phyloP scores from a whole-genome alignment of 1,284 basidiomycete species.

The Leccinum fallax region DNA sequence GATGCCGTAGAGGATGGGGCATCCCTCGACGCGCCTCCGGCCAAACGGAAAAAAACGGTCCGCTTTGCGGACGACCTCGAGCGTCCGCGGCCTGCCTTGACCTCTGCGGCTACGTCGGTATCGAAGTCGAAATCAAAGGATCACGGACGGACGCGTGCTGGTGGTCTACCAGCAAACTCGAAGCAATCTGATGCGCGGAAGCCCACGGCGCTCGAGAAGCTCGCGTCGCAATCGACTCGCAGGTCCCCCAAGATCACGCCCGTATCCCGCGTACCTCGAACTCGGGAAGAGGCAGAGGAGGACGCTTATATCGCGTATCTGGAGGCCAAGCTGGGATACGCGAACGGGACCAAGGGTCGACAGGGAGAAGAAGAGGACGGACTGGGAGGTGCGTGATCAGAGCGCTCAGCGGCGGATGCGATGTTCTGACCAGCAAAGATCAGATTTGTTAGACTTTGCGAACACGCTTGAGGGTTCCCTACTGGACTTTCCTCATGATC shows the following conservation, averaged over 20 bases:
- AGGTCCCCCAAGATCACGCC: conserved; percentile 18
- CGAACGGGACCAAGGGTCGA: conserved; percentile 38
- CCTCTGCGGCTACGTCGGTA: background rate
- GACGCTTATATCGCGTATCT: conserved; percentile 79
- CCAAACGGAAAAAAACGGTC: conserved; percentile 46
- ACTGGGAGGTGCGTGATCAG: conserved; percentile 51
- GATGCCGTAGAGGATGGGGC: conserved; percentile 36
- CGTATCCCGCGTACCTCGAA: conserved; percentile 27
- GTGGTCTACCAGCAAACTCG: background rate
- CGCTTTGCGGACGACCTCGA: conserved; percentile 13
- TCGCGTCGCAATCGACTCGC: conserved; percentile 24
- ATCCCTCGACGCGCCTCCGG: conserved; percentile 42
- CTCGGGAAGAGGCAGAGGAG: conserved; percentile 59
- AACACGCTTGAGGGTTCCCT: conserved; percentile 28
- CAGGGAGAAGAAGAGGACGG: conserved; percentile 57
- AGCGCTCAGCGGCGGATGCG: background rate
- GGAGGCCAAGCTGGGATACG: conserved; percentile 68
- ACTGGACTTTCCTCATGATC: background rate
- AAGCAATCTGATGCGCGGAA: background rate
- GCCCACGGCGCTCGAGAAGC: conserved; percentile 39
- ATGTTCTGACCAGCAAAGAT: background rate
- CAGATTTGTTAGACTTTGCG: conserved; percentile 59
- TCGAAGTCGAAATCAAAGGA: background rate
- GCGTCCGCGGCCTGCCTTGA: background rate
- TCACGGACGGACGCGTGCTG: background rate